Conservation (phyloP, 2,329 filamentous ascomycete species). For the Cryphonectria parasitica region DNA sequence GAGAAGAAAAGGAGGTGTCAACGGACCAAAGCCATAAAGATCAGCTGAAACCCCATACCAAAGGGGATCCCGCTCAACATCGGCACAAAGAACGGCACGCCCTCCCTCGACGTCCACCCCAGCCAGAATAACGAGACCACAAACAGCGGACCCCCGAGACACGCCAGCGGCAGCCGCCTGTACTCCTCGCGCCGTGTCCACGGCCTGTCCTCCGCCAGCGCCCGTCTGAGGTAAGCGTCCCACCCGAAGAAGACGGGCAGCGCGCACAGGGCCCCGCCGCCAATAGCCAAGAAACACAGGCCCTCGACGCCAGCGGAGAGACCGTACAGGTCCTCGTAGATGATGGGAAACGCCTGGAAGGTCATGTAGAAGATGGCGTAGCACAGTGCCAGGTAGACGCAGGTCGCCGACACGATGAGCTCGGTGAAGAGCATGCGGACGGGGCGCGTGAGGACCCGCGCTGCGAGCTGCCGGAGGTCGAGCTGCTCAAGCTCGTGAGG, state of each 20-base stretch:
- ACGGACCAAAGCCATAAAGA: constrained; percentile 63
- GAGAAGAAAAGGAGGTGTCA: background rate
- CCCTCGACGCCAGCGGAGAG: constrained; percentile 68
- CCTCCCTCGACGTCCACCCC: constrained; percentile 57
- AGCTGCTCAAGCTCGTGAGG: constrained; percentile 67
- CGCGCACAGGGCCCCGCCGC: constrained; percentile 62
- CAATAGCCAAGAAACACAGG: constrained; percentile 71
- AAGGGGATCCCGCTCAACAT: constrained; percentile 65
- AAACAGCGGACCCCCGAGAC: constrained; percentile 69
- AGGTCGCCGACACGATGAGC: constrained; percentile 72
- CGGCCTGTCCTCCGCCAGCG: constrained; percentile 49
- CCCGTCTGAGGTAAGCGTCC: constrained; percentile 62
- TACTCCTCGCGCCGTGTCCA: constrained; percentile 70
- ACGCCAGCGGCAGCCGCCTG: constrained; percentile 72
- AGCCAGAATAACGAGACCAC: constrained; percentile 63
- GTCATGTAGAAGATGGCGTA: constrained; percentile 73
- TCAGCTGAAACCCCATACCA: constrained; percentile 63
- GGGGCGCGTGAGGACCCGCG: constrained; percentile 71
- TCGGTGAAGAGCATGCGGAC: constrained; percentile 74
- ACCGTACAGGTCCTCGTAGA: constrained; percentile 66
- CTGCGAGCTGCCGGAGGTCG: constrained; percentile 61
- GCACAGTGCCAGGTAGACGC: constrained; percentile 70
- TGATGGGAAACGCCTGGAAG: constrained; percentile 74
- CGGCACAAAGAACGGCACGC: constrained; percentile 57
- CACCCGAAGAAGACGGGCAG: constrained; percentile 67